phyloP scores from a whole-genome alignment of 768 basidiomycete genomes.

The Sarcodon aspratus region DNA sequence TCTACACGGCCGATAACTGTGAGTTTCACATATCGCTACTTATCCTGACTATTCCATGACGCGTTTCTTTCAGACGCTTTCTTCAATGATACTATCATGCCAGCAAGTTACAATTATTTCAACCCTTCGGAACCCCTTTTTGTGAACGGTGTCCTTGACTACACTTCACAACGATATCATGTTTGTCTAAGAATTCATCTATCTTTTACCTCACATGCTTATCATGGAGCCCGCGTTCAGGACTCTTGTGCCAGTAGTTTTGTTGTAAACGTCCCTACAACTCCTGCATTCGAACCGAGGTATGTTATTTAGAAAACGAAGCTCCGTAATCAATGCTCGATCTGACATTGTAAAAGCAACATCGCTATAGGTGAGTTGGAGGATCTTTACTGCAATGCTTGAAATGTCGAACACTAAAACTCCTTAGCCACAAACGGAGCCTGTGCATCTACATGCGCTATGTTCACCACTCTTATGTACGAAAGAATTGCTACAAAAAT shows the following conservation, averaged over 20 bases:
- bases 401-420: background rate
- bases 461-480: constrained; percentile 52
- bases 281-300: constrained; percentile 36
- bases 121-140: constrained; percentile 13
- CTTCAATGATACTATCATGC: constrained; percentile 17
- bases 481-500: constrained; percentile 42
- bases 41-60: background rate
- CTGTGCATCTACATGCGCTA: constrained; percentile 53
- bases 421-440: constrained; percentile 14
- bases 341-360: constrained; percentile 7
- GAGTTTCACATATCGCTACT: constrained; percentile 6
- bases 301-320: constrained; percentile 7
- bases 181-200: constrained; percentile 6
- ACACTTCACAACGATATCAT: constrained; percentile 21
- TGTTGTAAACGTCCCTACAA: constrained; percentile 24
- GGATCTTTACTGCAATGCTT: background rate
- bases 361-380: constrained; percentile 12
- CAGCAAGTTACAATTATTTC: constrained; percentile 17
- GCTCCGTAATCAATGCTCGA: background rate
- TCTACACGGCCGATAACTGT: constrained; percentile 47
- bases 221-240: constrained; percentile 11
- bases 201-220: background rate
- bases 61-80: constrained; percentile 14
- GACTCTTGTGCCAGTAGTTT: constrained; percentile 19
- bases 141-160: constrained; percentile 18